Base-by-base conservation (phyloP, 2,329 filamentous ascomycete species). In the Pyricularia pennisetigena region DNA sequence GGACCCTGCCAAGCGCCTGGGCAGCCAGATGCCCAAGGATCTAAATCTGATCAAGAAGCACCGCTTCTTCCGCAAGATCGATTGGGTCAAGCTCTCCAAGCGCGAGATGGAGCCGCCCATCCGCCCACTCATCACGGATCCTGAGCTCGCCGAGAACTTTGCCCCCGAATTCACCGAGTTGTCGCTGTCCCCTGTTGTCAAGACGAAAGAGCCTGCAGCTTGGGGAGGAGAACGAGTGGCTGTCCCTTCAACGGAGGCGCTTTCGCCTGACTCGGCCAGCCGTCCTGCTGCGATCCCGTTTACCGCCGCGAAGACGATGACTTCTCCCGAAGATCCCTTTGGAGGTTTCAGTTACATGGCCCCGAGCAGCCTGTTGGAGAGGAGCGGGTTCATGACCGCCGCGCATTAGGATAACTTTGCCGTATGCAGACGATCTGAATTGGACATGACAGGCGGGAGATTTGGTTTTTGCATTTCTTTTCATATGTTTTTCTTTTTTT, bases 71-170 rank as follows among this genome's bases (percentile, higher is more conserved):
- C 88, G 92, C 75, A 95, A 93, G 81, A 96, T 99, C 74, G 90
- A 99, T 80, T 99, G 95, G 95, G 90, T 88, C 79, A 90, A 89
- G 74, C 85, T 99, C 16, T 93, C 91, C 70, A 88, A 86, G 30
- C 86, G 94, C 49, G 92, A 97, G 78, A 73, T 97, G 64, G 90
- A 92, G 73, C 91, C 95, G 0, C 95, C 95, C 0, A 98, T 99
- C 73, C 88, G 91, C 76, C 95, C 95, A 20, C 84, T 98, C 74
- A 94, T 99, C 75, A 98, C 95, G 0, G 93, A 99, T 74, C 95
- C 95, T 0, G 94, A 96, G 77, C 83, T 97, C 64, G 95, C 95
- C 0, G 96, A 99, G 85, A 99, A 99, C 80, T 99, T 99, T 79
- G 87, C 91, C 0, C 82, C 84, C n/a, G 93, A 97, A 76, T 99